phyloP scores from a whole-genome alignment of 805 yeast species.

The Candida ipomoeae region DNA sequence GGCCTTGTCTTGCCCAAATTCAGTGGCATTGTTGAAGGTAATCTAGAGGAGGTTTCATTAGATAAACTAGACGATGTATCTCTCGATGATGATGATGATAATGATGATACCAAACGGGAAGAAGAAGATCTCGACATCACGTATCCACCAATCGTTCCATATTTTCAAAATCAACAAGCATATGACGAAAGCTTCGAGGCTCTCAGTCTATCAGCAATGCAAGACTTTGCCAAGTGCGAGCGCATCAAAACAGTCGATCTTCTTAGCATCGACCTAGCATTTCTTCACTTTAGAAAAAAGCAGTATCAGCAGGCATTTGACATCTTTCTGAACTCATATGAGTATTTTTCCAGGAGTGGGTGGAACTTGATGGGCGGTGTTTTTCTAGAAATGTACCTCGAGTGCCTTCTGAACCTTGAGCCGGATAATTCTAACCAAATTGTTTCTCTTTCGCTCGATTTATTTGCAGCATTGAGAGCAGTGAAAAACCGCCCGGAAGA shows the following conservation, averaged over 20 bases:
- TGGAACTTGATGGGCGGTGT: conserved; percentile 71
- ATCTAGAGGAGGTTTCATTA: conserved; percentile 13
- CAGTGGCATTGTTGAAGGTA: not conserved
- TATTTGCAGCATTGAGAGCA: conserved; percentile 31
- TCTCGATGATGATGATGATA: not conserved
- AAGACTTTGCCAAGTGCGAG: conserved; percentile 46
- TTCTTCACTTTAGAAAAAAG: conserved; percentile 55
- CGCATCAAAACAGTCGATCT: conserved; percentile 67
- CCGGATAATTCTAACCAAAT: conserved; percentile 26
- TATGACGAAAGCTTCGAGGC: conserved; percentile 37
- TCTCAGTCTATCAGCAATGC: conserved; percentile 54
- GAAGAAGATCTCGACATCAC: conserved; percentile 7
- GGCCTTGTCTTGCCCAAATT: conserved; percentile 10
- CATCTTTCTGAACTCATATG: conserved; percentile 65
- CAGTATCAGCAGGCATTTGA: conserved; percentile 58
- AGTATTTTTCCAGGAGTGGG: conserved; percentile 60
- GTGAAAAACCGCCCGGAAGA: conserved; percentile 16
- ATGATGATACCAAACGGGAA: not conserved
- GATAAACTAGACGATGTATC: conserved; percentile 12
- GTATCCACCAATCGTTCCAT: conserved; percentile 15
- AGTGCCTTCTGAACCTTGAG: conserved; percentile 52
- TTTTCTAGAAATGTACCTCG: conserved; percentile 63
- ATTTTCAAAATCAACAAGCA: conserved; percentile 15
- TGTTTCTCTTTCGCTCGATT: conserved; percentile 37
- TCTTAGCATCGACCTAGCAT: conserved; percentile 74